Conservation (phyloP, 306 rosid genomes). For the Cucumis cinereus region DNA sequence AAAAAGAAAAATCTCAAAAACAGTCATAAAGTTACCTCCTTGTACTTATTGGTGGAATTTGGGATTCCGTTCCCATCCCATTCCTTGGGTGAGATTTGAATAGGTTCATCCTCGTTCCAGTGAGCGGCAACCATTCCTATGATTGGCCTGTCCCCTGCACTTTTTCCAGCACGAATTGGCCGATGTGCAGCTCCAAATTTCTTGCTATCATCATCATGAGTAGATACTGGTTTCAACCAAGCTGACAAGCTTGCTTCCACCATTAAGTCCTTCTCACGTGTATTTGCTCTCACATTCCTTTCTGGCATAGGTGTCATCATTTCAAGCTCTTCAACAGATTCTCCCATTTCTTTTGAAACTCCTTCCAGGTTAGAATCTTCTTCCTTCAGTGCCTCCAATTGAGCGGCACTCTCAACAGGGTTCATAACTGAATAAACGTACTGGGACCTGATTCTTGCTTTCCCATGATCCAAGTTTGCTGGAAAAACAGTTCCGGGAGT, state of each 20-base stretch:
- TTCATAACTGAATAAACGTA: constrained; percentile 40
- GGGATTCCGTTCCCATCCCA: constrained; percentile 89
- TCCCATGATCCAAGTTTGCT: constrained; percentile 39
- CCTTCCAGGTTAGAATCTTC: constrained; percentile 29
- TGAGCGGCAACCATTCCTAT: constrained; percentile 68
- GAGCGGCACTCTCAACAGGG: constrained; percentile 28
- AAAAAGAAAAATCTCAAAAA: neutral
- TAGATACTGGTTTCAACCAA: constrained; percentile 48
- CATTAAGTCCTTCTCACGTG: constrained; percentile 24
- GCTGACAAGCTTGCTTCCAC: constrained; percentile 54
- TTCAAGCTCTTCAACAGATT: constrained; percentile 26
- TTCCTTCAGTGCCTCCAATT: constrained; percentile 28
- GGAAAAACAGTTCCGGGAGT: constrained; percentile 93
- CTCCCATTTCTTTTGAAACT: constrained; percentile 32
- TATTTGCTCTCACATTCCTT: constrained; percentile 17
- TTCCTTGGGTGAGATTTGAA: constrained; percentile 53
- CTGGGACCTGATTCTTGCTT: constrained; percentile 52
- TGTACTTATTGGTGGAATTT: constrained; percentile 81
- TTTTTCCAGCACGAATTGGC: constrained; percentile 23
- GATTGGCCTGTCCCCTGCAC: constrained; percentile 59
- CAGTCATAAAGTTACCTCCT: constrained; percentile 41
- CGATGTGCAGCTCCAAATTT: constrained; percentile 16
- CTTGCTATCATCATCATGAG: constrained; percentile 21
- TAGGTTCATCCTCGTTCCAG: constrained; percentile 47
- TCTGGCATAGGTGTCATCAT: constrained; percentile 27